Evolutionary conservation across 176 grass and related monocot genomes (phyloP).

Genomic region (Hsuehochloa calcarea): DNA sequence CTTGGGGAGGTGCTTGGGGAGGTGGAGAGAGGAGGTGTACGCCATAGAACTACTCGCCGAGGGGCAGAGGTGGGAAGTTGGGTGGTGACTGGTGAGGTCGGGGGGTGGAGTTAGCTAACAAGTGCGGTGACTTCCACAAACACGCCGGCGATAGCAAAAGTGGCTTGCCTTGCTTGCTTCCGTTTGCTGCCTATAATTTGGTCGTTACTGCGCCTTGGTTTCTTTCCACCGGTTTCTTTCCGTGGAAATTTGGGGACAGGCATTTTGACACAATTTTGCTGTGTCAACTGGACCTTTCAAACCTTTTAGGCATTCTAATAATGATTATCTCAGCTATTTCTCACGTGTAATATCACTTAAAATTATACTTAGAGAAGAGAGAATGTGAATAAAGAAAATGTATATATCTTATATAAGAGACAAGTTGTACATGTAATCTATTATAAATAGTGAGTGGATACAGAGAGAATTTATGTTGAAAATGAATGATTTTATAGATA

Average conservation of each 20-base stretch:
- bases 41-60: constrained; percentile 54
- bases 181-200: not conserved
- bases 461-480: no score
- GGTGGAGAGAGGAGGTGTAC: constrained; percentile 59
- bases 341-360: no score
- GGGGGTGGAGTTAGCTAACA: not conserved
- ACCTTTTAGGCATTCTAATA: no score
- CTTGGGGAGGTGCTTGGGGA: constrained; percentile 50
- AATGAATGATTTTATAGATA: no score
- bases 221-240: not conserved
- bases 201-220: not conserved
- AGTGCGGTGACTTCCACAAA: constrained; percentile 33
- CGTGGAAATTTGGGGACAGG: not conserved
- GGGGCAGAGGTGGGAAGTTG: not conserved
- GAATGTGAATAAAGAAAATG: no score
- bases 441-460: no score
- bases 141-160: not conserved
- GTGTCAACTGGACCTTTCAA: not conserved
- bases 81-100: not conserved
- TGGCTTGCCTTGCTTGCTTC: not conserved
- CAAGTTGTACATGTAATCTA: no score
- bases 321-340: no score
- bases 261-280: no score
- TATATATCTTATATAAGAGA: no score
- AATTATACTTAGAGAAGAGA: no score